A percentile compares a stretch with the other conserved stretches of the same genome.
phyloP scores from a whole-genome alignment of 192 early-diverging fungal species.

The Rhizoclosmatium sp. region DNA sequence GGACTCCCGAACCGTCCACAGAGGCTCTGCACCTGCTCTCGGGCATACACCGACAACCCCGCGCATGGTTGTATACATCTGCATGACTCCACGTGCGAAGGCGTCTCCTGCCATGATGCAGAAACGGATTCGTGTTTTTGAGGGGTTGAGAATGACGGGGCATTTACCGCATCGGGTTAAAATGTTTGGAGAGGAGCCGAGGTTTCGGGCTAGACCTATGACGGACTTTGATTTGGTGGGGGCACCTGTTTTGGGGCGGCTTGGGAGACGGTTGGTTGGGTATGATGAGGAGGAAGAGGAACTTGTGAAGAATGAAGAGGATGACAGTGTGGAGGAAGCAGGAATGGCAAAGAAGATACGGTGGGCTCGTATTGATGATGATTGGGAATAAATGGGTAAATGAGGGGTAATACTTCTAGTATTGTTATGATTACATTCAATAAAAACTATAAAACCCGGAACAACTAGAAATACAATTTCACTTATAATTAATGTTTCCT shows the following conservation, averaged over 20 bases:
- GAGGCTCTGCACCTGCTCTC: constrained; percentile 4
- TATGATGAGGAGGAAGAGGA: background rate
- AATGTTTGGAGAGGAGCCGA: background rate
- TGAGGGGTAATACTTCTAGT: no score
- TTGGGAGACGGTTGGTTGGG: constrained; percentile 1
- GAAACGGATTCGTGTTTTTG: constrained; percentile 8
- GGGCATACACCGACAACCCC: background rate
- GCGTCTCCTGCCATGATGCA: constrained; percentile 11
- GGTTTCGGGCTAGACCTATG: constrained; percentile 9
- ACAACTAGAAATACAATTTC: no score
- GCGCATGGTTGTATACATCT: constrained; percentile 35
- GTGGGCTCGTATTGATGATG: no score
- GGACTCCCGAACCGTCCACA: constrained; percentile 35
- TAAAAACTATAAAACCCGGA: no score
- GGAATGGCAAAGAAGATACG: no score
- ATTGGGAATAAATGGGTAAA: no score
- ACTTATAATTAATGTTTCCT: no score
- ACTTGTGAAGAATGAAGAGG: no score
- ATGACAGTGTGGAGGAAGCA: no score
- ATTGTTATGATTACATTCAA: no score
- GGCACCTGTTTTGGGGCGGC: background rate
- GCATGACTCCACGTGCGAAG: constrained; percentile 32
- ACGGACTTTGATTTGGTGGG: background rate
- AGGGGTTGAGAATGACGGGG: constrained; percentile 25
- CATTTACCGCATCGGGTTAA: constrained; percentile 31